These are phyloP conservation scores for Volvariella volvacea DNA, from an alignment of 1,284 basidiomycete genomes.

Conservation along the genomic window DNA sequence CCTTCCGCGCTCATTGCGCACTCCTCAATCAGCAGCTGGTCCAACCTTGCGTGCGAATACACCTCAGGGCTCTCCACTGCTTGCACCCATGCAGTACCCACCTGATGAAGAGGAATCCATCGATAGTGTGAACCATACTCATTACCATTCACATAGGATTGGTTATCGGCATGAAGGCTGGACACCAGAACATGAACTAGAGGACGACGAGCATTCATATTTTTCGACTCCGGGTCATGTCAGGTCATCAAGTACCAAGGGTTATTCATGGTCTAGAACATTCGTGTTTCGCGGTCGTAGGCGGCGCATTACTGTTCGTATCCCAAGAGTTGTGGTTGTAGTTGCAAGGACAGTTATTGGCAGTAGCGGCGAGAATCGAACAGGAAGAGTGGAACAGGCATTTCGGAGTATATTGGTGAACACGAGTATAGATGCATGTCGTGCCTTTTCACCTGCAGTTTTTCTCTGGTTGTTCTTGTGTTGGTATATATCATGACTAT, in stretches of 20 bases:
- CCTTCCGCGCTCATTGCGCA: conserved; percentile 14
- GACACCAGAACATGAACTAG: conserved; percentile 14
- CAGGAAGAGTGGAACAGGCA: conserved; percentile 5
- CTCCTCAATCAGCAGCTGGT: conserved; percentile 14
- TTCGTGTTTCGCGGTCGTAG: conserved; percentile 32
- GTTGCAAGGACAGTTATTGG: too few relatives aligned
- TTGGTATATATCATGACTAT: conserved; percentile 22
- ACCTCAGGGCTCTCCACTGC: conserved; percentile 16
- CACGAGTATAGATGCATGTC: conserved; percentile 18
- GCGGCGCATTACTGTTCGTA: conserved; percentile 26
- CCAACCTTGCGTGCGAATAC: conserved; percentile 17
- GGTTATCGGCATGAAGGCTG: conserved; percentile 14
- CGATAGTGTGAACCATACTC: not conserved
- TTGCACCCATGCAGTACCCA: conserved; percentile 12
- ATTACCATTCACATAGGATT: not conserved
- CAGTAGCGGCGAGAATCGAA: too few relatives aligned
- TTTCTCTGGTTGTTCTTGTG: conserved; percentile 21
- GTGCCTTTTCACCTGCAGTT: conserved; percentile 19
- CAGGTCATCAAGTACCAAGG: conserved; percentile 1
- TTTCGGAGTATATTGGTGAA: conserved; percentile 14
- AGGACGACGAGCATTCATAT: conserved; percentile 1
- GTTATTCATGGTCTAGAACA: conserved; percentile 26
- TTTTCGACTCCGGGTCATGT: not conserved
- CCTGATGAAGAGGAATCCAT: conserved; percentile 17
- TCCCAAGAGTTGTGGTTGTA: conserved; percentile 15